phyloP scores from a whole-genome alignment of 352 stramenopile species.

The Phytophthora idaei region DNA sequence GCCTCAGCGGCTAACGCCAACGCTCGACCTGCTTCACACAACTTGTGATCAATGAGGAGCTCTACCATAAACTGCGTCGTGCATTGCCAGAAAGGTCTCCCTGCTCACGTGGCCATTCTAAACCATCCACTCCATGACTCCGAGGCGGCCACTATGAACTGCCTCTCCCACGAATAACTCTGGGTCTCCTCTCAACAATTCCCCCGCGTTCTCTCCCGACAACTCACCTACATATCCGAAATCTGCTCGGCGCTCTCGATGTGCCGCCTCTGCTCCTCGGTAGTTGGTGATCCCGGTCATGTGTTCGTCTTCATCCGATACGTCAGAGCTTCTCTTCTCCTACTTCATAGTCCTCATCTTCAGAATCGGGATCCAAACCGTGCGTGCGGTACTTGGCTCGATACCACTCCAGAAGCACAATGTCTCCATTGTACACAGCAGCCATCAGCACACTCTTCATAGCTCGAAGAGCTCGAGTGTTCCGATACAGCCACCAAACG shows the following conservation, averaged over 20 bases:
- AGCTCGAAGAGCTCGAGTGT: too few species aligned
- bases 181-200: background rate
- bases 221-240: background rate
- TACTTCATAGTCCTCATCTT: too few species aligned
- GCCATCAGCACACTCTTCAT: too few species aligned
- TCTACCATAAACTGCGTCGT: background rate
- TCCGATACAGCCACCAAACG: too few species aligned
- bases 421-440: too few species aligned
- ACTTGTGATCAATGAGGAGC: background rate
- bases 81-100: background rate
- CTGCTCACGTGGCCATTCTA: background rate
- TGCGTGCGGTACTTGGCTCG: too few species aligned
- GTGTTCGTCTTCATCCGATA: too few species aligned
- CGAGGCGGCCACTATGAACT: background rate
- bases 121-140: background rate
- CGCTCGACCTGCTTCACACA: background rate
- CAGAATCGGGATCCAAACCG: too few species aligned
- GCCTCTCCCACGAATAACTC: background rate
- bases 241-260: too few species aligned
- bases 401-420: too few species aligned
- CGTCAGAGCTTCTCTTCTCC: background rate
- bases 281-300: too few species aligned
- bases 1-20: background rate
- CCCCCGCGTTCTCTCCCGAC: background rate
- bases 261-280: too few species aligned